Conservation (phyloP, 1,139 yeast species). For the Wickerhamomyces sp. region DNA sequence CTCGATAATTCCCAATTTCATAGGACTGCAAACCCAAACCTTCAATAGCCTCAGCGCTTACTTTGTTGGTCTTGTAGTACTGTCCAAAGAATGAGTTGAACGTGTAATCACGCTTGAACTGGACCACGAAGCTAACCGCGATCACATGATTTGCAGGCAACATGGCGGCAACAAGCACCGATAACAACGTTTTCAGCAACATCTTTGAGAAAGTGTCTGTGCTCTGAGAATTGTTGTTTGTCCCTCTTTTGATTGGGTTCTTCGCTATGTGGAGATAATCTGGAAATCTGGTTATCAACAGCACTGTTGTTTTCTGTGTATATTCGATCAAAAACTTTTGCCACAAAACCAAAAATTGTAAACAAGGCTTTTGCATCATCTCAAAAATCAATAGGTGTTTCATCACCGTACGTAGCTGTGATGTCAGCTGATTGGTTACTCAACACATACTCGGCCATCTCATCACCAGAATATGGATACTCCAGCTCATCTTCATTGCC, state of each 20-base stretch:
- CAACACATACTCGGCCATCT: slow-evolving; percentile 3
- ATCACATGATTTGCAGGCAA: neutral
- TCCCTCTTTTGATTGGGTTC: no score
- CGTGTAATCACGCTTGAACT: slow-evolving; percentile 16
- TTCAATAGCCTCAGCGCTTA: slow-evolving; percentile 5
- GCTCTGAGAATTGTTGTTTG: no score
- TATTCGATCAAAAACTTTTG: no score
- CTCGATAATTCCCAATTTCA: slow-evolving; percentile 23
- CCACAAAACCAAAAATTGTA: neutral
- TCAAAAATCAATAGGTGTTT: neutral
- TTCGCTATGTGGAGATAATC: no score
- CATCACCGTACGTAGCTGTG: neutral
- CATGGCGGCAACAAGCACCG: neutral
- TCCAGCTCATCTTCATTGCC: neutral
- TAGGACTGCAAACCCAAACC: slow-evolving; percentile 17
- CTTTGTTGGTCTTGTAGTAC: slow-evolving; percentile 10
- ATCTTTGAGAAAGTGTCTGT: no score
- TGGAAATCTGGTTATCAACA: no score
- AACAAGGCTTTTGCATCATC: no score
- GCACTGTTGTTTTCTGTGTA: no score
- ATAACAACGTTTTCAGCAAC: neutral
- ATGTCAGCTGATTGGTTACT: slow-evolving; percentile 1
- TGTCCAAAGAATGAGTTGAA: slow-evolving; percentile 13
- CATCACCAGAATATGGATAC: slow-evolving; percentile 1
- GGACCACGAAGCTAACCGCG: slow-evolving; percentile 19